Evolutionary conservation across 2,329 filamentous ascomycete species (phyloP).

Genomic region (Neodidymelliopsis sp.): DNA sequence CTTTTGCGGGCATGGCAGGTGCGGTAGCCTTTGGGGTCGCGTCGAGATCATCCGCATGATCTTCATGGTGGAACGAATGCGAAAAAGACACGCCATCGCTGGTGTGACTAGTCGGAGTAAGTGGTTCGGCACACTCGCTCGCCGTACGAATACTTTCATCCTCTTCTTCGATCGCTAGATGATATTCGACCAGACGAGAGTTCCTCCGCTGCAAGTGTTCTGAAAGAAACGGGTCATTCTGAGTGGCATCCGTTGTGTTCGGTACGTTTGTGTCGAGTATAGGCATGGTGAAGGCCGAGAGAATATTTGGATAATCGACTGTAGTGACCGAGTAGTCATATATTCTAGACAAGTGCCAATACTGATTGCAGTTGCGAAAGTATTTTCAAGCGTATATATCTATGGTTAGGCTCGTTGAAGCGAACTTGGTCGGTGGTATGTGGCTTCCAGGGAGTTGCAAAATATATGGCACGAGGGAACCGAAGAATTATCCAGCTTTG

Average conservation of each 20-base stretch:
- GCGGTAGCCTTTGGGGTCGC: constrained; percentile 23
- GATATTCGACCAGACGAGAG: constrained; percentile 37
- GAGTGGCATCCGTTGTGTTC: constrained; percentile 28
- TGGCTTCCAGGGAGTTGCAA: constrained; percentile 31
- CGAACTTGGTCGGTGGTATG: constrained; percentile 44
- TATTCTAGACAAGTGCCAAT: too few species aligned
- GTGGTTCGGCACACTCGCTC: constrained; percentile 49
- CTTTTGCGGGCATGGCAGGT: not conserved
- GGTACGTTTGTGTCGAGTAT: constrained; percentile 25
- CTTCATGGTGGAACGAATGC: constrained; percentile 42
- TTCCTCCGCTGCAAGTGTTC: constrained; percentile 36
- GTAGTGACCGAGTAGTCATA: constrained; percentile 4
- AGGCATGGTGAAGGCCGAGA: constrained; percentile 33
- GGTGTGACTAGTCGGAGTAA: constrained; percentile 48
- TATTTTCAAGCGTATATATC: not conserved
- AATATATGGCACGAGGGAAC: constrained; percentile 4
- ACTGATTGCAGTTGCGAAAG: too few species aligned
- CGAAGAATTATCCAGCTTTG: constrained; percentile 23
- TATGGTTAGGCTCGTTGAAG: constrained; percentile 44
- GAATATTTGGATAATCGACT: constrained; percentile 17
- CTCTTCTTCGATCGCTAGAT: constrained; percentile 46
- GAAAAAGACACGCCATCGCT: constrained; percentile 41
- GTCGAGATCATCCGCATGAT: constrained; percentile 29
- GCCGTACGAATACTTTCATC: constrained; percentile 50
- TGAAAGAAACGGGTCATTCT: constrained; percentile 27